Base-by-base conservation (phyloP, 139 green algal genomes). In the Tetraselmis chui region DNA sequence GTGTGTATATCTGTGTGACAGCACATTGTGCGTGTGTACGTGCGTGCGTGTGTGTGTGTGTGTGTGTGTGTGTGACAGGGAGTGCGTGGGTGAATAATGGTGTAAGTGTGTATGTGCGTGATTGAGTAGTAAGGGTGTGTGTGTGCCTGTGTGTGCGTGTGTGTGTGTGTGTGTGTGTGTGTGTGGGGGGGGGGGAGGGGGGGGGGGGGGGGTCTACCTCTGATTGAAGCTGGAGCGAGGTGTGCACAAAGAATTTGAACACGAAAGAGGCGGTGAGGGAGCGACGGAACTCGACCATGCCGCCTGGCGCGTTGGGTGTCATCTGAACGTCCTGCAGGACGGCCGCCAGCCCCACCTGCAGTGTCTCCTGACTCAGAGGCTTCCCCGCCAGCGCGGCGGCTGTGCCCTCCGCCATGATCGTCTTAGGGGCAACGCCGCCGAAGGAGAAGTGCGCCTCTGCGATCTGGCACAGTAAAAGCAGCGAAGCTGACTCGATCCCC, bases 221-320 rank as follows among this genome's bases (percentile, higher is more conserved):
- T 81, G 75, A 29, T 77, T 90, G 81, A 83, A 91, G 80, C 83
- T 86, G 11, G 0, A 29, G 22, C 45, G 75, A 83, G 78, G 31
- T 82, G 59, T 87, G 79, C 29, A 97, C 85, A n/a, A 95, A 93
- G 85, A 97, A 97, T 84, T 97, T 97, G 94, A 97, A 98, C 76
- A 99, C 81, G 89, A 99, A 99, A 59, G 92, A 95, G 18, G 91
- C 86, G 0, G 90, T 87, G 79, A 99, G 90, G 23, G 93, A 94
- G 29, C 88, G 87, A 1, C 96, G 88, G 91, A 94, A 99, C 87
- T 98, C 94, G 25, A 91, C 88, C 90, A 96, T 97, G 75, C 96
- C 96, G 67, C 89, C 89, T 24, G 96, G 96, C 0, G 94, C 94
- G 30, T 90, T 87, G 67, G 91, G 74, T 22, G 81, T 27, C 31